A percentile compares a stretch with the other conserved stretches of the same genome.
Conservation (phyloP, 2,329 filamentous ascomycete species). For the Beauveria bassiana region DNA sequence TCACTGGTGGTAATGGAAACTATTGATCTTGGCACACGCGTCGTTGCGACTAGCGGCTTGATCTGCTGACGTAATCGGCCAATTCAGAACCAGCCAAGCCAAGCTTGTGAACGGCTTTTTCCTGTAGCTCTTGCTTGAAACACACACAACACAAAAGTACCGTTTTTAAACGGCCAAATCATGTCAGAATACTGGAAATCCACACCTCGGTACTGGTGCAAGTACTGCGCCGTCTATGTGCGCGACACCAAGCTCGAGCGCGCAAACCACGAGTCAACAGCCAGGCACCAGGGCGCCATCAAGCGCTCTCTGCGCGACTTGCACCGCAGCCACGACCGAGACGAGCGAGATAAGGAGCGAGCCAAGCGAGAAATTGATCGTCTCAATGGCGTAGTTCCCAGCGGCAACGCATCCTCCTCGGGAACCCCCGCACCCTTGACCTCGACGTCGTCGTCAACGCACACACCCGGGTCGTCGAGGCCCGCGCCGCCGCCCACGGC, state of each 20-base stretch:
- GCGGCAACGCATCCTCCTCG: slow-evolving; percentile 26
- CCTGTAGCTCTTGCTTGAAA: background rate
- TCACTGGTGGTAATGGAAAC: too few relatives aligned
- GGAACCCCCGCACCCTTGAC: slow-evolving; percentile 14
- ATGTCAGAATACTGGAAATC: slow-evolving; percentile 99
- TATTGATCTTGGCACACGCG: too few relatives aligned
- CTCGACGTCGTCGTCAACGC: background rate
- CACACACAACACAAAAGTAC: background rate
- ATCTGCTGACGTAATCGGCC: slow-evolving; percentile 1
- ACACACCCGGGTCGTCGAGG: background rate
- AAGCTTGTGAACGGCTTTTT: background rate
- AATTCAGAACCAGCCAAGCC: background rate
- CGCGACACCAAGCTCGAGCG: slow-evolving; percentile 88
- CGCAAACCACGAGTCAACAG: slow-evolving; percentile 80
- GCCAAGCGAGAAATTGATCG: slow-evolving; percentile 81
- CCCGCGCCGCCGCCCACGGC: slow-evolving; percentile 17
- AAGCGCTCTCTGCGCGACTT: slow-evolving; percentile 87
- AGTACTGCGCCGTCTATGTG: slow-evolving; percentile 85
- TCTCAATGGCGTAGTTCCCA: slow-evolving; percentile 67
- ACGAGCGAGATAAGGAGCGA: slow-evolving; percentile 72
- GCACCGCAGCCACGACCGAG: slow-evolving; percentile 74
- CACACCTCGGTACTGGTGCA: slow-evolving; percentile 96
- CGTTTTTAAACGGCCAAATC: background rate
- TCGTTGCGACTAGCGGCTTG: background rate
- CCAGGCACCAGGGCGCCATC: slow-evolving; percentile 74